Evolutionary conservation across 768 basidiomycete species (phyloP).

Genomic region (Suillus plorans): DNA sequence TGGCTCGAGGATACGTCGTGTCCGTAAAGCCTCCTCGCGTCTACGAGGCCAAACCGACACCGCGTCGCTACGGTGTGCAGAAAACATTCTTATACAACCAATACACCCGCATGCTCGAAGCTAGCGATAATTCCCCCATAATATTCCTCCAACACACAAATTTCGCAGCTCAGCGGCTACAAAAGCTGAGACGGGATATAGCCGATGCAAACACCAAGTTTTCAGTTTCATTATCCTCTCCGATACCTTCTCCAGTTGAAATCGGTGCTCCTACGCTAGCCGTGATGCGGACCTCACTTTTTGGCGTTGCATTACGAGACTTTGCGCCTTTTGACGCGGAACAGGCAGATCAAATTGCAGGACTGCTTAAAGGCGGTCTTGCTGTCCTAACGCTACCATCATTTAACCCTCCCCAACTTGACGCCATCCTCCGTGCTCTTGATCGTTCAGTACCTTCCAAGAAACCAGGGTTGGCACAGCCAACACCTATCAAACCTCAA

Average conservation of each 20-base stretch:
- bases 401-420: conserved; percentile 72
- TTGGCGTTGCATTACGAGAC: conserved; percentile 75
- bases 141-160: conserved; percentile 79
- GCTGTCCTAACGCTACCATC: conserved; percentile 64
- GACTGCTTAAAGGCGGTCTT: conserved; percentile 57
- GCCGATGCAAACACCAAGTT: conserved; percentile 49
- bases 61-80: conserved; percentile 74
- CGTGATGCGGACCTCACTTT: conserved; percentile 73
- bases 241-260: conserved; percentile 33
- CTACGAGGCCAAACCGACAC: conserved; percentile 51
- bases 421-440: conserved; percentile 64
- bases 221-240: conserved; percentile 27
- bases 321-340: conserved; percentile 48
- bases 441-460: conserved; percentile 65
- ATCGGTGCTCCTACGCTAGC: conserved; percentile 53
- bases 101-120: conserved; percentile 70
- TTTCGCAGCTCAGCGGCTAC: conserved; percentile 66
- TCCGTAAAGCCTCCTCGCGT: conserved; percentile 52
- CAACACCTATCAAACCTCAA: conserved; percentile 49
- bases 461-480: conserved; percentile 49
- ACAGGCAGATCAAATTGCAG: conserved; percentile 52
- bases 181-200: conserved; percentile 70
- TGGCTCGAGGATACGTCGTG: conserved; percentile 52
- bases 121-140: conserved; percentile 56
- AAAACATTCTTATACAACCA: conserved; percentile 81